Conservation (phyloP, 192 early-diverging fungal genomes). For the Mortierella claussenii region DNA sequence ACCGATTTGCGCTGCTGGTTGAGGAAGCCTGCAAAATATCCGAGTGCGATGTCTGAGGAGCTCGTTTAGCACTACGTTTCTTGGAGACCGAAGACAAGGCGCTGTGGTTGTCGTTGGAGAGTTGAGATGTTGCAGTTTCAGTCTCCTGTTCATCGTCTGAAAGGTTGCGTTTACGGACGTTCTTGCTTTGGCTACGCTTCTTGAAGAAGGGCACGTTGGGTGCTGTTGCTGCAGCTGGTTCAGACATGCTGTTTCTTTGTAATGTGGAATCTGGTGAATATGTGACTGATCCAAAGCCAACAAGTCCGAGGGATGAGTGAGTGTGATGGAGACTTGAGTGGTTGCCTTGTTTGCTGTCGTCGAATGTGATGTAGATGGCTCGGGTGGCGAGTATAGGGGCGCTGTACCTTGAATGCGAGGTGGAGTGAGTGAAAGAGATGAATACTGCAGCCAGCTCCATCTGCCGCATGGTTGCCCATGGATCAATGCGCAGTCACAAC, state of each 20-base stretch:
- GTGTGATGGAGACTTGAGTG: not conserved
- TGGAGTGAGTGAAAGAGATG: too few relatives aligned
- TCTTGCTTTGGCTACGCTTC: conserved; percentile 62
- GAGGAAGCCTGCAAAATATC: conserved; percentile 55
- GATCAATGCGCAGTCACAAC: too few relatives aligned
- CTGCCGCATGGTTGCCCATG: too few relatives aligned
- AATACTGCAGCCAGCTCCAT: too few relatives aligned
- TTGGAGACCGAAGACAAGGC: conserved; percentile 60
- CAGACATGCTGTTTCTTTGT: not conserved
- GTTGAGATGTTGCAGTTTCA: conserved; percentile 27
- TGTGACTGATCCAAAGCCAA: too few relatives aligned
- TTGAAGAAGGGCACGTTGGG: conserved; percentile 67
- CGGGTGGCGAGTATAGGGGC: too few relatives aligned
- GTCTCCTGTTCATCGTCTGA: conserved; percentile 52
- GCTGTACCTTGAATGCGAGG: too few relatives aligned
- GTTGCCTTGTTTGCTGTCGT: not conserved
- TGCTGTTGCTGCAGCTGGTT: not conserved
- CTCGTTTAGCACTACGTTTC: conserved; percentile 51
- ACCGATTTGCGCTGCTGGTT: conserved; percentile 57
- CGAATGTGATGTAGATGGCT: not conserved
- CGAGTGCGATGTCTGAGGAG: conserved; percentile 25
- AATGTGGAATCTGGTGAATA: too few relatives aligned
- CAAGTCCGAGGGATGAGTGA: too few relatives aligned
- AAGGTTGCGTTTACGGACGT: conserved; percentile 64
- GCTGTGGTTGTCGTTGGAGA: conserved; percentile 47